A percentile compares a stretch with the other conserved stretches of the same genome.
Conservation (phyloP, 2,329 filamentous ascomycete genomes). For the Diaporthe helianthi region DNA sequence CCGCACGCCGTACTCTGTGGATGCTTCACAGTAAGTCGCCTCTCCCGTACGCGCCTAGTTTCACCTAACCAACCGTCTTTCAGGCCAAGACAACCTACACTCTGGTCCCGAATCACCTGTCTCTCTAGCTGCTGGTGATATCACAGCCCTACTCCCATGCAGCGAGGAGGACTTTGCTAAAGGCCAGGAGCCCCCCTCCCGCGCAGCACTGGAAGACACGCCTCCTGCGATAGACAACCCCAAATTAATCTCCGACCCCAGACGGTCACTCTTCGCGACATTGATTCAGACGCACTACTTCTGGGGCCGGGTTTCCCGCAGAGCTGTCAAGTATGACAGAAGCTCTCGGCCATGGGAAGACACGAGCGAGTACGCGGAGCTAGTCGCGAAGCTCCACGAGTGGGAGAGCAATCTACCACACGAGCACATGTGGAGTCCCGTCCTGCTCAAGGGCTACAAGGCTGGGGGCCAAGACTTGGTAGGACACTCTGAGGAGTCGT, state of each 20-base stretch:
- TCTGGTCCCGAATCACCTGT: slow-evolving; percentile 59
- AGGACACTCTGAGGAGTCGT: slow-evolving; percentile 33
- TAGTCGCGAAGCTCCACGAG: slow-evolving; percentile 50
- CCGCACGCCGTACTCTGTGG: slow-evolving; percentile 65
- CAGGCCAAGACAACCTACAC: slow-evolving; percentile 62
- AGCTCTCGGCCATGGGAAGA: slow-evolving; percentile 55
- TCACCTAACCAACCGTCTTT: slow-evolving; percentile 7
- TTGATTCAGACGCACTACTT: slow-evolving; percentile 62
- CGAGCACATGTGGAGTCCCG: slow-evolving; percentile 55
- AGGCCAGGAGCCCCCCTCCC: slow-evolving; percentile 54
- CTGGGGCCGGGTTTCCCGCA: slow-evolving; percentile 60
- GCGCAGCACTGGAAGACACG: slow-evolving; percentile 61
- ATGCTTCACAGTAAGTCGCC: slow-evolving; percentile 58
- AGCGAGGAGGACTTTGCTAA: slow-evolving; percentile 59
- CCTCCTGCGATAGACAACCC: slow-evolving; percentile 57
- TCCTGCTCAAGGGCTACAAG: slow-evolving; percentile 54
- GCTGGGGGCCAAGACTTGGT: slow-evolving; percentile 58
- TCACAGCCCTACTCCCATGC: slow-evolving; percentile 60
- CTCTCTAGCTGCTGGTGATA: slow-evolving; percentile 59
- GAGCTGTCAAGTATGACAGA: slow-evolving; percentile 54
- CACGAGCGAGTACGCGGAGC: slow-evolving; percentile 55
- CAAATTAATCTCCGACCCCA: slow-evolving; percentile 49
- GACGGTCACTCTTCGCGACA: slow-evolving; percentile 61
- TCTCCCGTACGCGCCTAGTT: neutral
- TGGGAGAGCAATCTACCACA: slow-evolving; percentile 58